Evolutionary conservation across 2,329 filamentous ascomycete genomes (phyloP).

Genomic region (Fusarium sp.): DNA sequence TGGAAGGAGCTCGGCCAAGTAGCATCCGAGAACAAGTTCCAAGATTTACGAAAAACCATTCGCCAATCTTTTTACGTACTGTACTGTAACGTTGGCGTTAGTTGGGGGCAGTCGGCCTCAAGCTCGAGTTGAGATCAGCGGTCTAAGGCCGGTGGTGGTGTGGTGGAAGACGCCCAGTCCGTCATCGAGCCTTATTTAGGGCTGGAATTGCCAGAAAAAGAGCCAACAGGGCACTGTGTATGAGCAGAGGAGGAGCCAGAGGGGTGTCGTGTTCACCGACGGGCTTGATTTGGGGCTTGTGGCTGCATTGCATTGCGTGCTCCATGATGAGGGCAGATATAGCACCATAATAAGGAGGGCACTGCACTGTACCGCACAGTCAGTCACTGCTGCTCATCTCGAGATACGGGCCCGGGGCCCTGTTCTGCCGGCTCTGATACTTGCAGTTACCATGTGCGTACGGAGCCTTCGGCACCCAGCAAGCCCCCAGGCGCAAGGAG

Average conservation of each 20-base stretch:
- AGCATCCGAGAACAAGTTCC: background rate
- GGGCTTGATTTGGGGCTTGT: background rate
- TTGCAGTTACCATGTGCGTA: background rate
- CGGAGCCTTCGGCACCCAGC: background rate
- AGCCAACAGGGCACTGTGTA: constrained; percentile 10
- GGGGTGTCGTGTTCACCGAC: constrained; percentile 1
- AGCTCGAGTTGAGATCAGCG: background rate
- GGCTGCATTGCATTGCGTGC: background rate
- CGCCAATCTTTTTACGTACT: background rate
- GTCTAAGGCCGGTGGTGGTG: constrained; percentile 9
- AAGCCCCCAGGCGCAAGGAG: background rate
- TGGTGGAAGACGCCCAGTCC: constrained; percentile 12
- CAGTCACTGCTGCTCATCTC: background rate
- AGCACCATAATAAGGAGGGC: background rate
- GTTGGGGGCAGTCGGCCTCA: background rate
- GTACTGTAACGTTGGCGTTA: background rate
- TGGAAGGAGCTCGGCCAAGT: background rate
- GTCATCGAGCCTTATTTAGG: constrained; percentile 28
- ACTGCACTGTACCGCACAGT: background rate
- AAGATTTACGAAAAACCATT: background rate
- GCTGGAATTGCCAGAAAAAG: constrained; percentile 22
- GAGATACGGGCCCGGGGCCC: background rate
- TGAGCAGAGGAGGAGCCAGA: background rate
- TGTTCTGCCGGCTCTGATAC: background rate
- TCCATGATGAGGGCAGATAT: background rate